These are phyloP conservation scores for Chaetomium olivaceum DNA, from an alignment of 2,329 filamentous ascomycete genomes.

Conservation along the genomic window DNA sequence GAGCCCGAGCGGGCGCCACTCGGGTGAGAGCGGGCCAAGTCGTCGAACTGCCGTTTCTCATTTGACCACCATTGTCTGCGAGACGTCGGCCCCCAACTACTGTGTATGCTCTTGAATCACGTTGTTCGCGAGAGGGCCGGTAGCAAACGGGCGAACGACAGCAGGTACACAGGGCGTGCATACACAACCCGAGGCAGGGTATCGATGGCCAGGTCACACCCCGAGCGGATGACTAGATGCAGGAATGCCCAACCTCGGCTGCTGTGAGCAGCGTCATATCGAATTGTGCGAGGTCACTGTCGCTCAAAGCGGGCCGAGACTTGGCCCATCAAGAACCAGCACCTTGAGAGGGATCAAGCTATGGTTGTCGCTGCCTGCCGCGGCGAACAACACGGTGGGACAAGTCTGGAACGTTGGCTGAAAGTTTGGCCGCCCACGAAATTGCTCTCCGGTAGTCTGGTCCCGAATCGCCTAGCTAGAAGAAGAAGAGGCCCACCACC, in stretches of 20 bases:
- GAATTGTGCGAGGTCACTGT: not conserved
- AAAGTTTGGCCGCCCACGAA: not conserved
- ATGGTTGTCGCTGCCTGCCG: not conserved
- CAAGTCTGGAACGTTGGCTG: not conserved
- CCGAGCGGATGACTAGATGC: constrained; percentile 1
- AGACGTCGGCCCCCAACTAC: not conserved
- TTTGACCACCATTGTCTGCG: not conserved
- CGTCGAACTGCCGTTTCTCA: not conserved
- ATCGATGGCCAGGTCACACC: constrained; percentile 6
- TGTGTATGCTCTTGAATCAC: not conserved
- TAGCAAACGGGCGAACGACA: not conserved
- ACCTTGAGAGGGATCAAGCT: not conserved
- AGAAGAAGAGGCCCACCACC: not conserved
- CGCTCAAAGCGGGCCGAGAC: not conserved
- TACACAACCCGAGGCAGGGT: not conserved
- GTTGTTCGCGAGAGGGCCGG: not conserved
- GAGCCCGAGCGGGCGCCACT: not conserved
- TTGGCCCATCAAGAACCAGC: not conserved
- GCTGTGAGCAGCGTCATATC: not conserved
- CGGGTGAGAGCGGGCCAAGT: not conserved
- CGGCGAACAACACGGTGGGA: not conserved
- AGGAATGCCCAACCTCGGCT: constrained; percentile 13
- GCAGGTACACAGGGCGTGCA: not conserved
- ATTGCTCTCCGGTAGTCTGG: constrained; percentile 16
- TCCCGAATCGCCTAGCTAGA: constrained; percentile 5